Conservation (phyloP, 768 basidiomycete species). For the Xerocomellus chrysenteron region DNA sequence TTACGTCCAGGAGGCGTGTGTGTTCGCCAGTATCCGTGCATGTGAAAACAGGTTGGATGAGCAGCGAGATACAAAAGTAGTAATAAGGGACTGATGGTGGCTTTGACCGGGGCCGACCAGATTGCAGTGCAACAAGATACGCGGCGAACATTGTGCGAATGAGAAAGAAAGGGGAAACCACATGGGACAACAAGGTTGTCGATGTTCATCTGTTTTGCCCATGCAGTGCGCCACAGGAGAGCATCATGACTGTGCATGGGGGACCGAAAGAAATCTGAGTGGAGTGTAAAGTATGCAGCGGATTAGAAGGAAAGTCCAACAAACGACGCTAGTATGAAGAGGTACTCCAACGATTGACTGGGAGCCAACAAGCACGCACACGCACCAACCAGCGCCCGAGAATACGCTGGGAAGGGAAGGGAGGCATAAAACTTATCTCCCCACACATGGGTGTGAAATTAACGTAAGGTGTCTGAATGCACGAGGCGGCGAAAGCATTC, state of each 20-base stretch:
- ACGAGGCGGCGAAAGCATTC: background rate
- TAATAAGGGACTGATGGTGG: slow-evolving; percentile 11
- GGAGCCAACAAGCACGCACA: background rate
- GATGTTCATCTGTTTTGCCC: background rate
- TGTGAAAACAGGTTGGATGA: background rate
- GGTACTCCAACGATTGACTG: background rate
- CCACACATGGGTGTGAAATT: slow-evolving; percentile 14
- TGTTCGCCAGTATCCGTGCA: background rate
- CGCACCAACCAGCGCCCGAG: background rate
- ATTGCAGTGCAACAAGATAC: slow-evolving; percentile 8
- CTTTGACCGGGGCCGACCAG: slow-evolving; percentile 10
- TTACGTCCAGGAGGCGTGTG: slow-evolving; percentile 20
- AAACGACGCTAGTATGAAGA: background rate
- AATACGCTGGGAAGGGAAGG: slow-evolving; percentile 3
- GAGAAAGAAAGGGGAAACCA: background rate
- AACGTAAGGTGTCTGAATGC: slow-evolving; percentile 8
- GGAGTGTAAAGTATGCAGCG: background rate
- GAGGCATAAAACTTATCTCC: slow-evolving; percentile 2
- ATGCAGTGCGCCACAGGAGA: slow-evolving; percentile 11
- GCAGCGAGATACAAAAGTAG: background rate
- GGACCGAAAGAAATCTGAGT: background rate
- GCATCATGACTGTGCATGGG: no score
- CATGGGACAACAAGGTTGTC: background rate
- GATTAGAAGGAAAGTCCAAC: background rate
- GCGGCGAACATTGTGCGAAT: background rate